Evolutionary conservation across 2,329 filamentous ascomycete species (phyloP), one percentile per base, ranked within the genome.

Genomic region (Bipolaris zeicola): DNA sequence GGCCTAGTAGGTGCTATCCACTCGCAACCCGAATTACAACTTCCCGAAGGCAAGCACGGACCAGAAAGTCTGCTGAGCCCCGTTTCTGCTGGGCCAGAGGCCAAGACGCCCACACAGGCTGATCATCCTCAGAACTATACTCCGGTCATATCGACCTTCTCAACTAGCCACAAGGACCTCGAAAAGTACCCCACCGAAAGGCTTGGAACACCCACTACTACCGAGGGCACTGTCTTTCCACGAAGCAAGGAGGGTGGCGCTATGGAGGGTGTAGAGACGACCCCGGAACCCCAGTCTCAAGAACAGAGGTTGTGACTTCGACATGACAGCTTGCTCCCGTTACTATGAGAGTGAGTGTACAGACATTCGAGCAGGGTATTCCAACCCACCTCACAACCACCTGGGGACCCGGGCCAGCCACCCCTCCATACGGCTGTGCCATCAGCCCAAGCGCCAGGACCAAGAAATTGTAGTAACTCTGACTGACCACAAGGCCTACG

Each of bases 91-190:
- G 68, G 65, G 1, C 67, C 72, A n/a, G 76, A 78, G 51, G 72
- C 73, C n/a, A 75, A 70, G 50, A 78, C 75, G 5, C 76, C 76
- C 1, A 77, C 76, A 2, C 75, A 77, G 56, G 68, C 73, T 43
- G 72, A 75, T 20, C 73, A 76, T 50, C 58, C 63, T 14, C 58
- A 68, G 18, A 62, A 58, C 11, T 77, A 78, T 58, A 75, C 79
- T 24, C 78, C 81, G 1, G 75, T 82, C 46, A 79, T 82, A 59
- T 81, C 79, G 28, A 82, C 77, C 20, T 83, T 83, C 63, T 82
- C 80, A 20, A 82, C 80, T 1, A 82, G 79, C 65, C 79, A 79
- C 57, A 80, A 79, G 61, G 81, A 83, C 57, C 73, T 82, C 5
- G 76, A 81, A 60, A 77, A 77, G 10, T 81, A 78, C 60, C 77